Conservation (phyloP, 2,329 filamentous ascomycete species). For the Ophiostoma perfectum region DNA sequence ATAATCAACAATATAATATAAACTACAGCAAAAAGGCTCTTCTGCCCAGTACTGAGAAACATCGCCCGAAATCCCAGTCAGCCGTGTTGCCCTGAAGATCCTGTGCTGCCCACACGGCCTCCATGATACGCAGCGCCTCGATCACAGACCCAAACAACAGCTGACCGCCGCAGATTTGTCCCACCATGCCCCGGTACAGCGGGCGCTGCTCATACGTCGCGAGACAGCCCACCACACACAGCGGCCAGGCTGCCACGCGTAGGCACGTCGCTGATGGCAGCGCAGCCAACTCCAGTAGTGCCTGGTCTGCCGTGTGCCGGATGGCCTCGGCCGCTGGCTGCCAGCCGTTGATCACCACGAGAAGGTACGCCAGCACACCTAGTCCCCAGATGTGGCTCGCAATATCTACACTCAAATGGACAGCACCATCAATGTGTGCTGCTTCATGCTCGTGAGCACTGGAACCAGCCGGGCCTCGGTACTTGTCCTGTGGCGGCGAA, state of each 20-base stretch:
- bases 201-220: conserved; percentile 34
- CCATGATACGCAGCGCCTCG: conserved; percentile 43
- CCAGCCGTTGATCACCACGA: conserved; percentile 48
- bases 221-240: conserved; percentile 36
- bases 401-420: conserved; percentile 12
- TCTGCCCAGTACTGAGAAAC: conserved; percentile 32
- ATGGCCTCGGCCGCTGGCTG: conserved; percentile 27
- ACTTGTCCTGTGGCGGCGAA: not conserved
- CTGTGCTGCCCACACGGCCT: conserved; percentile 41
- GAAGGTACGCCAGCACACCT: conserved; percentile 44
- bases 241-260: conserved; percentile 35
- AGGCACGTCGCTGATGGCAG: conserved; percentile 32
- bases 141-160: conserved; percentile 43
- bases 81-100: conserved; percentile 31
- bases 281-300: conserved; percentile 23
- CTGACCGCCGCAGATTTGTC: conserved; percentile 39
- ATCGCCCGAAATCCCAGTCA: conserved; percentile 42
- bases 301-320: conserved; percentile 26
- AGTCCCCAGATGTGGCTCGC: conserved; percentile 42
- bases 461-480: not conserved
- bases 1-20: not conserved
- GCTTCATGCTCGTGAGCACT: not conserved
- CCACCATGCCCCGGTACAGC: conserved; percentile 39
- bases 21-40: conserved; percentile 28
- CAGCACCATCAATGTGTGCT: conserved; percentile 1